Conservation (phyloP, 441 rosid genomes). For the Daphne laureola region DNA sequence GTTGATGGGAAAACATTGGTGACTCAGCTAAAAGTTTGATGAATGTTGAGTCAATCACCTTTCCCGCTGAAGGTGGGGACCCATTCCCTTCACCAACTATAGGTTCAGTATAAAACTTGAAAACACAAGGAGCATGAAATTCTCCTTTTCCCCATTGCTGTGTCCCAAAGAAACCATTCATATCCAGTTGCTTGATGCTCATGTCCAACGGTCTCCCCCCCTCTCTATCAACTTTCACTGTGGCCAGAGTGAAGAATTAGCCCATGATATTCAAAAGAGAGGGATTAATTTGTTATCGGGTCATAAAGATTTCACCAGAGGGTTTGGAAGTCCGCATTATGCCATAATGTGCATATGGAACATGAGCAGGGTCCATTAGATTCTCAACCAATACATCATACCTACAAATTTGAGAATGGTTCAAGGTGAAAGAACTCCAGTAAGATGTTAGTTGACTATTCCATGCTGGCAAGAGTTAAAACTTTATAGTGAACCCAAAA, state of each 20-base stretch:
- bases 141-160: slow-evolving; percentile 50
- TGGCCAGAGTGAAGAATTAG: slow-evolving; percentile 11
- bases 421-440: slow-evolving; percentile 2
- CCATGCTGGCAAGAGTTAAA: too few relatives aligned
- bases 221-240: slow-evolving; percentile 77
- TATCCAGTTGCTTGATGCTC: slow-evolving; percentile 36
- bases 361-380: slow-evolving; percentile 96
- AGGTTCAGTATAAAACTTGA: slow-evolving; percentile 39
- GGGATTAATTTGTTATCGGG: neutral
- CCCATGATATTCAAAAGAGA: slow-evolving; percentile 1
- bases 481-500: too few relatives aligned
- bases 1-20: neutral
- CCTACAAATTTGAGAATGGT: slow-evolving; percentile 34
- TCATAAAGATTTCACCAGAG: slow-evolving; percentile 22
- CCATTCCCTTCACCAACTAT: slow-evolving; percentile 30
- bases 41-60: slow-evolving; percentile 22
- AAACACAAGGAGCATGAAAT: slow-evolving; percentile 69
- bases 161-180: slow-evolving; percentile 44
- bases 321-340: slow-evolving; percentile 39
- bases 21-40: neutral
- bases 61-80: slow-evolving; percentile 29
- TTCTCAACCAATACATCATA: slow-evolving; percentile 81
- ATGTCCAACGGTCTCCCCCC: slow-evolving; percentile 76
- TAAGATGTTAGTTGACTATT: too few relatives aligned
- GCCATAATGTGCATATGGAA: slow-evolving; percentile 88